Evolutionary conservation across 2,329 filamentous ascomycete genomes (phyloP).

Genomic region (Apiospora saccharicola): DNA sequence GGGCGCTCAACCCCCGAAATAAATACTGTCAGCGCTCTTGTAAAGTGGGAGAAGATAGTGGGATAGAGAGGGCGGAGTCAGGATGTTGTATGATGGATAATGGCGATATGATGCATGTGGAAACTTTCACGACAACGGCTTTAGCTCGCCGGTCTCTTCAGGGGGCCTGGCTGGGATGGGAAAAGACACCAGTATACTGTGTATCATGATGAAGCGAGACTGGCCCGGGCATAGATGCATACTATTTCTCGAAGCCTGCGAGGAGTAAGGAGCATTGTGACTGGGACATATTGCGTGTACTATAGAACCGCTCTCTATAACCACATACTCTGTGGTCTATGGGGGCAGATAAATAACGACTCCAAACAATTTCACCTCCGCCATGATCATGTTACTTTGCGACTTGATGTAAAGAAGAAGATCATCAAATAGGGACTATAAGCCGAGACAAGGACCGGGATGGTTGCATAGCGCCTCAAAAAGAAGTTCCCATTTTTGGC

Average conservation of each 20-base stretch:
- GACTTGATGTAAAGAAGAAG: neutral
- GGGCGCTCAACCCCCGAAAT: slow-evolving; percentile 59
- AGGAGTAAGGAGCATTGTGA: neutral
- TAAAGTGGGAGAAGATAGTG: neutral
- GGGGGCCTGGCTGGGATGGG: neutral
- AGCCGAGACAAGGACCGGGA: neutral
- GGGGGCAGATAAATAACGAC: neutral
- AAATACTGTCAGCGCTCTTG: neutral
- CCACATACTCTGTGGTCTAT: neutral
- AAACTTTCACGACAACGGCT: neutral
- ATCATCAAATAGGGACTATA: neutral
- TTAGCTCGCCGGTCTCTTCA: neutral
- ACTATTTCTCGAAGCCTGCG: neutral
- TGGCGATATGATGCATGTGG: neutral
- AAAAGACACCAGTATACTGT: neutral
- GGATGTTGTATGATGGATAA: neutral
- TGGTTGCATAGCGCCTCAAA: slow-evolving; percentile 2
- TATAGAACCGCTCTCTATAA: slow-evolving; percentile 7
- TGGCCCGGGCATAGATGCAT: neutral
- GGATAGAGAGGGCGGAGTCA: neutral
- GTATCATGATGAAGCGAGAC: slow-evolving; percentile 1
- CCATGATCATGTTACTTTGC: neutral
- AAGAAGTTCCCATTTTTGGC: slow-evolving; percentile 11
- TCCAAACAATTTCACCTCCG: slow-evolving; percentile 10
- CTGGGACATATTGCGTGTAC: neutral